Base-by-base conservation (phyloP, 2,329 filamentous ascomycete genomes). In the Fusarium verticillioides region DNA sequence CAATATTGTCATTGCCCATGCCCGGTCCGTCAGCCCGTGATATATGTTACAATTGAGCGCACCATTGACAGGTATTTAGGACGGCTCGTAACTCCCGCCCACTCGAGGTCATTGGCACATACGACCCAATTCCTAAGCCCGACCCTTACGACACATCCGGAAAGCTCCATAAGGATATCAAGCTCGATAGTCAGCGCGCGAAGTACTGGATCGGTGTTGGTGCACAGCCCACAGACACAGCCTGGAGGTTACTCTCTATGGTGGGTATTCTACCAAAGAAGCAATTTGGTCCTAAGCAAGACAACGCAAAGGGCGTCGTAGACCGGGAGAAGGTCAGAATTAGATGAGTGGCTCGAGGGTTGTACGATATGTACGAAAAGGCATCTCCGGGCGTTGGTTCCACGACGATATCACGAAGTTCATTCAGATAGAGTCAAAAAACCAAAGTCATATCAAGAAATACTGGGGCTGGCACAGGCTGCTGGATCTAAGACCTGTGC, bases 191-290 rank as follows among this genome's bases (percentile, higher is more conserved):
- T 12, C 86, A 90, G 74, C 88, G 96, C 68, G 93, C 96, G 64
- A 92, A 93, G 82, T 99, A 99, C 85, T 99, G 96, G 96, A 88
- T 99, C 40, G 96, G 96, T 81, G 96, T 98, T 7, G 96, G 96
- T 2, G 96, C 96, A 63, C 96, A 99, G 84, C 96, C 96, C 15
- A 95, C 93, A 71, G 94, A 98, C 76, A 91, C 94, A 7, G 94
- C 93, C 40, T 97, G 95, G 95, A 88, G 94, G 80, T 83, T 98
- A 78, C 85, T 99, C 77, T 89, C 89, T 63, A 92, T 97, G 94
- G 94, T 95, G 64, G 76, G 84, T 32, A 80, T 84, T 43, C 59
- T 84, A 65, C 82, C 82, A 19, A 81, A 81, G 78, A 83, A 83
- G 78, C 34, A 75, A 19, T 83, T 82, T 70, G 82, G 81, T 4